Percentiles rank a stretch among this genome's conserved stretches.
These are phyloP conservation scores for Rosa lucieae DNA, from an alignment of 306 rosid genomes.

Conservation along the genomic window DNA sequence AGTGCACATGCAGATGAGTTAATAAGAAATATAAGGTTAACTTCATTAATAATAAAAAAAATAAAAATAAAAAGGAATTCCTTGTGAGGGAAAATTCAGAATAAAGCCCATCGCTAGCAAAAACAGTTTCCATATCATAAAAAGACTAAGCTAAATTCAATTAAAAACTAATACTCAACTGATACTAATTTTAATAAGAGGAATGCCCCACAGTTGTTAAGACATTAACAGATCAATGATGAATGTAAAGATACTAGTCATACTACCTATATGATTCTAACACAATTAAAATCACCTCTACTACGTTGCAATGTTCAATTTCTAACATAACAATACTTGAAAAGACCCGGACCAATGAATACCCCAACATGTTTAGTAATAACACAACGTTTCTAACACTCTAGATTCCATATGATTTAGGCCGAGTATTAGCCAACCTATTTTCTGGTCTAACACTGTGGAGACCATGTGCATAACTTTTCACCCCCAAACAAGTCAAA, in stretches of 20 bases:
- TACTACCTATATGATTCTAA: background rate
- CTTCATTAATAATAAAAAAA: background rate
- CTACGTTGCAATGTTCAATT: background rate
- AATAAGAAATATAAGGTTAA: background rate
- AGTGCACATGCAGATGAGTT: conserved; percentile 15
- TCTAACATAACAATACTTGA: background rate
- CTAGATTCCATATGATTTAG: too few relatives aligned
- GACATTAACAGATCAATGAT: background rate
- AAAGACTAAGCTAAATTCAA: background rate
- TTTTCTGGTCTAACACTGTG: background rate
- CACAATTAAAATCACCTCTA: background rate
- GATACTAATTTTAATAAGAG: background rate
- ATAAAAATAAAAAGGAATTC: background rate
- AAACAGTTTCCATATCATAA: background rate
- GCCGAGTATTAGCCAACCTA: too few relatives aligned
- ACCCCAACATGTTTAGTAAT: background rate
- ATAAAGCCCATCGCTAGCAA: background rate
- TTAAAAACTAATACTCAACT: background rate
- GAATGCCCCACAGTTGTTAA: background rate
- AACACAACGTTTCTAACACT: background rate
- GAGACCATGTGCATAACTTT: conserved; percentile 1
- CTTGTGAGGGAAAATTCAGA: background rate
- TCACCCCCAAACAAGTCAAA: background rate
- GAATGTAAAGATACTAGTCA: background rate
- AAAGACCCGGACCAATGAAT: background rate